Evolutionary conservation across 1,284 basidiomycete species (phyloP).

Genomic region (Phellopilus nigrolimitatus): DNA sequence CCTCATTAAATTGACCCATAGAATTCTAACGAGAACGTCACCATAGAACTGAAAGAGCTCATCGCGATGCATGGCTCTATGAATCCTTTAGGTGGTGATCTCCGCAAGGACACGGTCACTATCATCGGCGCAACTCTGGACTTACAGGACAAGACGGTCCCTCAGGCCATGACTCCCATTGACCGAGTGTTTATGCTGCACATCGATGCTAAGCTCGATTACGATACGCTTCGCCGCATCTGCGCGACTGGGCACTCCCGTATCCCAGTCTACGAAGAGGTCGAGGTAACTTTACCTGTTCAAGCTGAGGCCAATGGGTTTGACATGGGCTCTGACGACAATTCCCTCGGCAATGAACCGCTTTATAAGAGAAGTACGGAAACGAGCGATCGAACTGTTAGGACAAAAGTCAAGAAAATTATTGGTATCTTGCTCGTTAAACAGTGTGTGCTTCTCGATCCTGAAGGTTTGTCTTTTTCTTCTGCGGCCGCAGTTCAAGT

Average conservation of each 20-base stretch:
- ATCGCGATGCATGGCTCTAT: constrained; percentile 63
- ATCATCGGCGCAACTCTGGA: constrained; percentile 76
- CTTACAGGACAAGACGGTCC: constrained; percentile 61
- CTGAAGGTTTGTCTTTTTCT: constrained; percentile 54
- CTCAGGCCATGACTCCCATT: constrained; percentile 78
- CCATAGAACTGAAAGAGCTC: constrained; percentile 64
- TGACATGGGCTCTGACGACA: constrained; percentile 11
- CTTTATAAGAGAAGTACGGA: too few relatives aligned
- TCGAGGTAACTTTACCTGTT: constrained; percentile 50
- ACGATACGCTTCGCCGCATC: constrained; percentile 68
- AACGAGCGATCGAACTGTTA: constrained; percentile 22
- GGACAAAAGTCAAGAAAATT: constrained; percentile 65
- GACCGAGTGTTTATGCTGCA: constrained; percentile 78
- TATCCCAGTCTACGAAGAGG: constrained; percentile 70
- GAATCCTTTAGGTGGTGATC: constrained; percentile 58
- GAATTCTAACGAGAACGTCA: not conserved
- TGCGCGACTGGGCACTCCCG: constrained; percentile 78
- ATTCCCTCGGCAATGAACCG: not conserved
- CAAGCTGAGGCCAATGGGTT: constrained; percentile 23
- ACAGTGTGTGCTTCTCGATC: constrained; percentile 85
- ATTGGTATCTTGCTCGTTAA: constrained; percentile 81
- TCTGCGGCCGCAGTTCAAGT: not conserved
- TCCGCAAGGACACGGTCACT: constrained; percentile 68
- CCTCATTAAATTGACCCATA: not conserved
- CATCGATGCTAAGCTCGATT: constrained; percentile 76